phyloP scores from a whole-genome alignment of 2,329 filamentous ascomycete species.

The Monosporascus sp. region DNA sequence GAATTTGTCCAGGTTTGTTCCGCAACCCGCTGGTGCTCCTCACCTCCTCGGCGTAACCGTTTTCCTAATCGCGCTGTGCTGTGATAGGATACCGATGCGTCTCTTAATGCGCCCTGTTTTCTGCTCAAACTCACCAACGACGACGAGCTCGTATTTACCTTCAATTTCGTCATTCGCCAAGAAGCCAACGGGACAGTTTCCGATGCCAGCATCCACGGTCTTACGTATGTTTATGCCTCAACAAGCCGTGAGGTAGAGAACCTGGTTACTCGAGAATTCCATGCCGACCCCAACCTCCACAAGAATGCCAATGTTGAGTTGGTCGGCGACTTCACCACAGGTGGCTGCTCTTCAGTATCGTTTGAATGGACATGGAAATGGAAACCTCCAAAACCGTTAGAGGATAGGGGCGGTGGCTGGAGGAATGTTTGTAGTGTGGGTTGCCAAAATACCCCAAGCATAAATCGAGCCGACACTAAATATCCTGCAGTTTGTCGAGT shows the following conservation, averaged over 20 bases:
- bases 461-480: constrained; percentile 19
- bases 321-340: constrained; percentile 85
- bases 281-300: constrained; percentile 94
- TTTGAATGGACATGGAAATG: constrained; percentile 98
- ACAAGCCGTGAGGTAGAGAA: constrained; percentile 86
- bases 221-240: constrained; percentile 89
- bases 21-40: constrained; percentile 7
- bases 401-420: constrained; percentile 89
- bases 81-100: constrained; percentile 73
- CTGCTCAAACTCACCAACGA: constrained; percentile 83
- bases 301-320: constrained; percentile 95
- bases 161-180: constrained; percentile 76
- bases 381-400: constrained; percentile 76
- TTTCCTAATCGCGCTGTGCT: constrained; percentile 13
- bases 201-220: constrained; percentile 77
- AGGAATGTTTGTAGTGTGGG: constrained; percentile 86
- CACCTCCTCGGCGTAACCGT: constrained; percentile 7
- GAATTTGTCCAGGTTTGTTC: constrained; percentile 83
- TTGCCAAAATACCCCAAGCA: constrained; percentile 7
- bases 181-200: constrained; percentile 45
- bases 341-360: constrained; percentile 74
- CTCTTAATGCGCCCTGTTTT: constrained; percentile 58
- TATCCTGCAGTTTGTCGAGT: constrained; percentile 75
- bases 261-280: constrained; percentile 89
- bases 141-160: constrained; percentile 88